Base-by-base conservation (phyloP, 495 filamentous ascomycete species). In the Penicillium arizonense region DNA sequence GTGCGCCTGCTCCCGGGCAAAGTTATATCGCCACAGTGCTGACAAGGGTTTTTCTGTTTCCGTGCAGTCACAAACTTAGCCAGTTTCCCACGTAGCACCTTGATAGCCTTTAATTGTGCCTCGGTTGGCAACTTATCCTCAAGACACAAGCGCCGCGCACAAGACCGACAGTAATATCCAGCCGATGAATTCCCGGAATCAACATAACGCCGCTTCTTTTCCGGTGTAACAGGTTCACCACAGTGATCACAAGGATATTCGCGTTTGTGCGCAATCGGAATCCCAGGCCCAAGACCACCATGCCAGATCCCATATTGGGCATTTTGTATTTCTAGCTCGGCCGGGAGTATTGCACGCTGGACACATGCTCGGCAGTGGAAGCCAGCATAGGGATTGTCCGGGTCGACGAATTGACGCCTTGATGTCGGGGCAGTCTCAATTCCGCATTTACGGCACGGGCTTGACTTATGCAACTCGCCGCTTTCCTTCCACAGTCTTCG, bases 151-250 rank as follows among this genome's bases (percentile, higher is more conserved):
- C 38, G 16, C 13, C 48, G 20, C 13, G 48, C 14, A 11, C 48
- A 50, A 23, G 48, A 39, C 20, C 42, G 48, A 32, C 48, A 50
- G 10, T 50, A 50, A 23, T 50, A 50, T 10, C 48, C 48, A 9
- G 38, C 38, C 11, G 48, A 40, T 5, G 48, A 39, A 28, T 50
- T 41, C 8, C 13, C 38, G 1, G 38, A 18, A 5, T 41, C 37
- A 18, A 50, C 48, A 10, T 35, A 39, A 14, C 30, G 33, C 5
- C 48, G 48, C 20, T 50, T 50, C 18, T 30, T 43, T 12, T 34
- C 28, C 7, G 28, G 28, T 35, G 20, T 38, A 50, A 20, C n/a
- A 35, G 18, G 48, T 43, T 50, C 48, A 23, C 38, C 38, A 10
- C 48, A 50, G 38, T 50, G 48, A 4, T 9, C 14, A 21, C 48